Evolutionary conservation across 345 rosid genomes (phyloP).

Genomic region (Citrus australasica): DNA sequence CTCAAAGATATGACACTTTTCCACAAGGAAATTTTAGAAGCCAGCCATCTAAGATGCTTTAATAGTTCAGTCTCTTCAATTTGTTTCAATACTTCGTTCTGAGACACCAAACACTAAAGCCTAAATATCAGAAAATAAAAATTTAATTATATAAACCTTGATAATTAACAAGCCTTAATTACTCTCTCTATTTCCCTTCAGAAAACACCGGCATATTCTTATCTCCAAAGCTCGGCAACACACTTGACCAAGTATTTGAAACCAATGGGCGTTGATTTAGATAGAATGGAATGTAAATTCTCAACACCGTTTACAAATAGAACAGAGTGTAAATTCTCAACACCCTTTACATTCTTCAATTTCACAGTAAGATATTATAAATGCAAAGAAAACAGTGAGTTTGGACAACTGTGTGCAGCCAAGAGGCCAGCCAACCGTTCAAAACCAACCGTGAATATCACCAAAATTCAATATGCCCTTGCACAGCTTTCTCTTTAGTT

Average conservation of each 20-base stretch:
- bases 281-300: slow-evolving; percentile 5
- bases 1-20: not conserved
- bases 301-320: slow-evolving; percentile 13
- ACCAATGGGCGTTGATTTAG: slow-evolving; percentile 4
- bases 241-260: not conserved
- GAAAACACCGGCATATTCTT: slow-evolving; percentile 8
- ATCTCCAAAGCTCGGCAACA: not conserved
- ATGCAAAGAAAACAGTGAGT: too few species aligned
- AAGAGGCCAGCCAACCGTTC: too few species aligned
- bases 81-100: slow-evolving; percentile 24
- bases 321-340: slow-evolving; percentile 4
- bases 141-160: not conserved
- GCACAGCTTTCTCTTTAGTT: too few species aligned
- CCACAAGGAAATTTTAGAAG: slow-evolving; percentile 7
- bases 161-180: slow-evolving; percentile 1
- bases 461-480: too few species aligned
- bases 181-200: slow-evolving; percentile 19
- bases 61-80: slow-evolving; percentile 18
- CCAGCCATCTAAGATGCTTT: slow-evolving; percentile 21
- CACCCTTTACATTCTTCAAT: slow-evolving; percentile 3
- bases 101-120: not conserved
- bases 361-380: not conserved
- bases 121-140: not conserved
- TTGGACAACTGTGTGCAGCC: too few species aligned
- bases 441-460: too few species aligned